phyloP scores from a whole-genome alignment of 306 rosid genomes.

The Vicia villosa region DNA sequence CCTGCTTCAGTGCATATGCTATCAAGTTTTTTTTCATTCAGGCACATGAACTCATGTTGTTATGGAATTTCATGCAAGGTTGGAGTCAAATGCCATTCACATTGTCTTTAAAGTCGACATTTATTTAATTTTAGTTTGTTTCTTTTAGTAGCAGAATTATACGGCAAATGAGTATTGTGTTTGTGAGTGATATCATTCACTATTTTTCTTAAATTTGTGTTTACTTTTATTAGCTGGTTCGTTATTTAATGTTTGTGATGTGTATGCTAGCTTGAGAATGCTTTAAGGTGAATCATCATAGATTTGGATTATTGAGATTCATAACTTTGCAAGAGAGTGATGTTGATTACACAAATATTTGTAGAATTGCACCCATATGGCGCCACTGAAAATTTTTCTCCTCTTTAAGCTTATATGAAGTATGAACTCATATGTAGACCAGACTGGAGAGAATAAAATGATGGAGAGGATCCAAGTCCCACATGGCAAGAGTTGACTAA shows the following conservation, averaged over 20 bases:
- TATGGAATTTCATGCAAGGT: conserved; percentile 32
- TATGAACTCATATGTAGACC: no score
- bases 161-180: conserved; percentile 6
- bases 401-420: no score
- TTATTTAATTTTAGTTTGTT: conserved; percentile 20
- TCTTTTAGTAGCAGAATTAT: conserved; percentile 1
- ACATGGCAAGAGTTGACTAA: neutral
- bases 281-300: neutral
- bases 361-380: neutral
- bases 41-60: conserved; percentile 46
- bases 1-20: conserved; percentile 74
- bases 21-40: conserved; percentile 56
- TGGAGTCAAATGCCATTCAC: conserved; percentile 31
- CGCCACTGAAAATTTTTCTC: no score
- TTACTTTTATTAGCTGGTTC: neutral
- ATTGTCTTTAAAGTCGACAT: conserved; percentile 30
- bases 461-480: no score
- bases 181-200: neutral
- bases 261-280: neutral
- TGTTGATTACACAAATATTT: neutral
- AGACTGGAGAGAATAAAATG: no score
- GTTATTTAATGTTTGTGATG: neutral
- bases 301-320: neutral
- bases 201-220: conserved; percentile 15
- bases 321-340: neutral